A percentile compares a stretch with the other conserved stretches of the same genome.
phyloP scores from a whole-genome alignment of 495 filamentous ascomycete species.

The Xylona heveae region DNA sequence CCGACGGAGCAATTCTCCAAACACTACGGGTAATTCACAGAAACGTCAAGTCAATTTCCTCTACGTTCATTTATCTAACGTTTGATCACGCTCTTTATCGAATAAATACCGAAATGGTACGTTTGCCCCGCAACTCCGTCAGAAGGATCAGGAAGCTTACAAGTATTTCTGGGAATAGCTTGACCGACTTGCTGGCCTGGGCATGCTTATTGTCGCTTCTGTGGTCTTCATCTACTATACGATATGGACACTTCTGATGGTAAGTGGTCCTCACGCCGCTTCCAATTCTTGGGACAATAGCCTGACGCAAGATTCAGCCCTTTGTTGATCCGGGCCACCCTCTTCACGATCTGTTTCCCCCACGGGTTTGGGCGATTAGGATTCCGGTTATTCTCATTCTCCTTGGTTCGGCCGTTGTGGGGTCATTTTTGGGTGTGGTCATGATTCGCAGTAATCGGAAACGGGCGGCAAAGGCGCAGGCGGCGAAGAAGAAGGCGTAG shows the following conservation, averaged over 20 bases:
- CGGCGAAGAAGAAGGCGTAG: constrained; percentile 58
- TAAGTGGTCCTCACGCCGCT: constrained; percentile 17
- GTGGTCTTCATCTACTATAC: constrained; percentile 98
- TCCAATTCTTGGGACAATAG: constrained; percentile 1
- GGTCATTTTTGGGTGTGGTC: constrained; percentile 85
- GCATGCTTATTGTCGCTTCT: constrained; percentile 90
- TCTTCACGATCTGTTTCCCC: constrained; percentile 86
- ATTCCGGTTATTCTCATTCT: constrained; percentile 93
- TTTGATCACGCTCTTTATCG: too few species aligned
- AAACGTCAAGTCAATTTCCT: too few species aligned
- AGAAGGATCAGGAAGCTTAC: too few species aligned
- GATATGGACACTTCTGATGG: constrained; percentile 94
- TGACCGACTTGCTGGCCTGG: constrained; percentile 85
- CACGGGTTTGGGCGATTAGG: constrained; percentile 95
- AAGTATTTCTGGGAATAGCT: too few species aligned
- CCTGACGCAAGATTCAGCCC: constrained; percentile 32
- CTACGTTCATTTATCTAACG: too few species aligned
- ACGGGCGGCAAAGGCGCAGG: constrained; percentile 30
- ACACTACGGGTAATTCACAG: too few species aligned
- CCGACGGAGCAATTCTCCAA: too few species aligned
- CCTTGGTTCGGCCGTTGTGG: constrained; percentile 80
- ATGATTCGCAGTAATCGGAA: constrained; percentile 98
- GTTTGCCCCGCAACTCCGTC: too few species aligned
- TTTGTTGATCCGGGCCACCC: constrained; percentile 92
- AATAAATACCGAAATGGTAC: too few species aligned